Evolutionary conservation across 2,329 filamentous ascomycete genomes (phyloP).

Genomic region (Helicocarpus griseus): DNA sequence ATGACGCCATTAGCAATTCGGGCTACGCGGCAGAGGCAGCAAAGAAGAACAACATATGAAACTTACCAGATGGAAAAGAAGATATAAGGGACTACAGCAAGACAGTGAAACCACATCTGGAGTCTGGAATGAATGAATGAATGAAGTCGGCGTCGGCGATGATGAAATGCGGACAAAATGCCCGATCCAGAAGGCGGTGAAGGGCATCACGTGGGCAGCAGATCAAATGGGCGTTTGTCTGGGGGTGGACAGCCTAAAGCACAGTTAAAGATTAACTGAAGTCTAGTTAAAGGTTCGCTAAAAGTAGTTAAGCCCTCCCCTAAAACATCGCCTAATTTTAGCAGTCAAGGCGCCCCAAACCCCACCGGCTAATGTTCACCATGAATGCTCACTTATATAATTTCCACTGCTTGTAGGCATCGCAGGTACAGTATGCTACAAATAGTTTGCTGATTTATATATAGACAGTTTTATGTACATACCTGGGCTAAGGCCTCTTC

Average conservation of each 20-base stretch:
- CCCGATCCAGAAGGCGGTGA: constrained; percentile 9
- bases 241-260: neutral
- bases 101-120: no score
- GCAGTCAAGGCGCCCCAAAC: no score
- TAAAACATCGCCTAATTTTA: no score
- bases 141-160: neutral
- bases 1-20: neutral
- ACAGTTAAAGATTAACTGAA: neutral
- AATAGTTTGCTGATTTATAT: no score
- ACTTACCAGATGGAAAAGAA: neutral
- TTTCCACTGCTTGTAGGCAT: neutral
- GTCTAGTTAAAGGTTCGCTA: neutral
- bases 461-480: no score
- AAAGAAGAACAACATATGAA: neutral
- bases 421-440: no score
- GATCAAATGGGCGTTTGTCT: neutral
- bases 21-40: neutral
- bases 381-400: neutral
- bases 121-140: no score
- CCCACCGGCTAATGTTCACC: no score
- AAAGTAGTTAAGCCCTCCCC: neutral
- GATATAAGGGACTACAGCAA: no score
- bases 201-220: constrained; percentile 1
- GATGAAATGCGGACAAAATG: constrained; percentile 3
- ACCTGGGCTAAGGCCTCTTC: no score